phyloP scores from a whole-genome alignment of 805 yeast species.

The Tetrapisispora pingtungensis region DNA sequence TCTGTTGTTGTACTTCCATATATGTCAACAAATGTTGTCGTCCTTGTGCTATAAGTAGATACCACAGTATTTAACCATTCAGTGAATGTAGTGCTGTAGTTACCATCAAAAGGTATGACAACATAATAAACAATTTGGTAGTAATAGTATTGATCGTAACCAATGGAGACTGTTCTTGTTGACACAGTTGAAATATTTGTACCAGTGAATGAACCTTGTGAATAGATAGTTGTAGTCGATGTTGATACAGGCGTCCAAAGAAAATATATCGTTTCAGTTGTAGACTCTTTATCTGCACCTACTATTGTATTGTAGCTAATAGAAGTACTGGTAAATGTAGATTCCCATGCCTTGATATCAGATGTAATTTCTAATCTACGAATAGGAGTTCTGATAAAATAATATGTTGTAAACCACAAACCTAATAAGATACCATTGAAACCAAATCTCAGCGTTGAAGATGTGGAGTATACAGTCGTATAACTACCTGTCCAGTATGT shows the following conservation, averaged over 20 bases:
- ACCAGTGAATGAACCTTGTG: neutral
- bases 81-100: neutral
- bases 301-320: neutral
- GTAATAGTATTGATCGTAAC: neutral
- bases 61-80: neutral
- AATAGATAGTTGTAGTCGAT: neutral
- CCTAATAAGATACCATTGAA: neutral
- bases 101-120: neutral
- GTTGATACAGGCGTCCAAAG: neutral
- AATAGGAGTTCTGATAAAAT: neutral
- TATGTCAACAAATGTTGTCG: neutral
- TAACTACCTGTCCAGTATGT: neutral
- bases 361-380: neutral
- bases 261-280: conserved; percentile 1
- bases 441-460: neutral
- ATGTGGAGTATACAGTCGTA: no score
- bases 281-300: neutral
- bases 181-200: neutral
- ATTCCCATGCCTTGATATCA: neutral
- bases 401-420: neutral
- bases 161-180: neutral
- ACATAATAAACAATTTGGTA: neutral
- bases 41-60: neutral
- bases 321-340: neutral
- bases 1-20: neutral